phyloP scores from a whole-genome alignment of 257 asterid species.

The Buddleja alternifolia region DNA sequence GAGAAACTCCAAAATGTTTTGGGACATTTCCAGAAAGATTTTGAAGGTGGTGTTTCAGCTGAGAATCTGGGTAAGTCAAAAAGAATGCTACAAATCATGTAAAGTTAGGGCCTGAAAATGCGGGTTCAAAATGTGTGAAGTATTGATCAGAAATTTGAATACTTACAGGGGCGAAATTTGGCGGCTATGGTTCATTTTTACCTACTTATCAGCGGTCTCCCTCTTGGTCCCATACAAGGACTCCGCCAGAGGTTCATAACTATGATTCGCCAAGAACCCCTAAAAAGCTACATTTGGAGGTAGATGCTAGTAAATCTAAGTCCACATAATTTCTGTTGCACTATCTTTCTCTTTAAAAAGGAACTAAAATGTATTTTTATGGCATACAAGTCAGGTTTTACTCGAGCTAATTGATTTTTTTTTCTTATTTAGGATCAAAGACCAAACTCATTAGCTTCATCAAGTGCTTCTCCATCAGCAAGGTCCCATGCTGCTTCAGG shows the following conservation, averaged over 20 bases:
- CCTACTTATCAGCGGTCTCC: conserved; percentile 90
- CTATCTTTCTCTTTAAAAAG: not conserved
- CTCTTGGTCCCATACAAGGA: conserved; percentile 61
- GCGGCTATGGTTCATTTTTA: conserved; percentile 96
- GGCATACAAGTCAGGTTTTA: conserved; percentile 24
- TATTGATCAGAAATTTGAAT: conserved; percentile 45
- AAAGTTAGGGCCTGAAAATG: conserved; percentile 14
- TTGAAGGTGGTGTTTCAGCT: conserved; percentile 96
- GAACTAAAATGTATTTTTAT: conserved; percentile 1
- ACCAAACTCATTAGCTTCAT: conserved; percentile 52
- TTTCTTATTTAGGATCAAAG: conserved; percentile 63
- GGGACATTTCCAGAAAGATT: conserved; percentile 97
- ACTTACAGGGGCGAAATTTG: conserved; percentile 87
- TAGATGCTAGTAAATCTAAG: conserved; percentile 32
- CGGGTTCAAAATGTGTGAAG: conserved; percentile 34
- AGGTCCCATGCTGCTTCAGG: conserved; percentile 56
- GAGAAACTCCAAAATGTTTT: conserved; percentile 82
- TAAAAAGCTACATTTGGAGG: conserved; percentile 67
- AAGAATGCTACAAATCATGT: conserved; percentile 33
- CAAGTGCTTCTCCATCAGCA: conserved; percentile 57
- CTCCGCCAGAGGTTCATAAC: conserved; percentile 58
- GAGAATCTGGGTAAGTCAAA: conserved; percentile 89
- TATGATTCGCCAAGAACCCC: conserved; percentile 54
- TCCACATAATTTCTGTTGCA: conserved; percentile 7
- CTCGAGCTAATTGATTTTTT: conserved; percentile 41